Conservation (phyloP, 805 yeast genomes). For the Kazachstania africana region DNA sequence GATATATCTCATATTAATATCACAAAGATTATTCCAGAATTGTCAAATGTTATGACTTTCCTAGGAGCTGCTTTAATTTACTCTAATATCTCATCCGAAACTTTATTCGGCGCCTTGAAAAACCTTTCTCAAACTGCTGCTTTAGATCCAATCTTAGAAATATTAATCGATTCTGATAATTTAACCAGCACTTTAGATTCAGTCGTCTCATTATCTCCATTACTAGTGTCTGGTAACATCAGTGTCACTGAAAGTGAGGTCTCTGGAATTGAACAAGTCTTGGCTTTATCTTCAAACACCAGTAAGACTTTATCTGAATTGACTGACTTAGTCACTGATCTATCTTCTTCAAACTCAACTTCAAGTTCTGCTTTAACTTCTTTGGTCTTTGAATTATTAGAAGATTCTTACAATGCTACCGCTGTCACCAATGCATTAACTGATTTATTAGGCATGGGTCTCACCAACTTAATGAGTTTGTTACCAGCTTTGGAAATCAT, state of each 20-base stretch:
- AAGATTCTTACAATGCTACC: slow-evolving; percentile 15
- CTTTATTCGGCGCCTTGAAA: slow-evolving; percentile 16
- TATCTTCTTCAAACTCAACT: slow-evolving; percentile 3
- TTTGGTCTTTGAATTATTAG: slow-evolving; percentile 13
- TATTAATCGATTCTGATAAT: slow-evolving; percentile 18
- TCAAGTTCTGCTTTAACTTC: slow-evolving; percentile 6
- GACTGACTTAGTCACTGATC: slow-evolving; percentile 6
- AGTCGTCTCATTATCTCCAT: slow-evolving; percentile 18
- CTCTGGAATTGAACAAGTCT: slow-evolving; percentile 8
- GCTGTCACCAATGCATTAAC: slow-evolving; percentile 17
- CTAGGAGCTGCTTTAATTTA: slow-evolving; percentile 19
- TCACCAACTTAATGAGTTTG: slow-evolving; percentile 13
- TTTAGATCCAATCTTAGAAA: slow-evolving; percentile 18
- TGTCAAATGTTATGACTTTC: slow-evolving; percentile 18
- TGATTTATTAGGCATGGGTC: slow-evolving; percentile 14
- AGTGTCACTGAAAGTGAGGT: slow-evolving; percentile 9
- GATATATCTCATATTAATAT: slow-evolving; percentile 24
- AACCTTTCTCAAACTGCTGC: slow-evolving; percentile 18
- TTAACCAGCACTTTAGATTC: slow-evolving; percentile 16
- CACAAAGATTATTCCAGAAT: slow-evolving; percentile 23
- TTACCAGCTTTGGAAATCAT: slow-evolving; percentile 19
- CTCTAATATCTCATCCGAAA: slow-evolving; percentile 10
- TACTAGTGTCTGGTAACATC: slow-evolving; percentile 12
- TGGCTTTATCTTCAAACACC: slow-evolving; percentile 13
- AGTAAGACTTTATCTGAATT: slow-evolving; percentile 12